Base-by-base conservation (phyloP, 805 yeast genomes). In the Sugiyamaella valdiviana region DNA sequence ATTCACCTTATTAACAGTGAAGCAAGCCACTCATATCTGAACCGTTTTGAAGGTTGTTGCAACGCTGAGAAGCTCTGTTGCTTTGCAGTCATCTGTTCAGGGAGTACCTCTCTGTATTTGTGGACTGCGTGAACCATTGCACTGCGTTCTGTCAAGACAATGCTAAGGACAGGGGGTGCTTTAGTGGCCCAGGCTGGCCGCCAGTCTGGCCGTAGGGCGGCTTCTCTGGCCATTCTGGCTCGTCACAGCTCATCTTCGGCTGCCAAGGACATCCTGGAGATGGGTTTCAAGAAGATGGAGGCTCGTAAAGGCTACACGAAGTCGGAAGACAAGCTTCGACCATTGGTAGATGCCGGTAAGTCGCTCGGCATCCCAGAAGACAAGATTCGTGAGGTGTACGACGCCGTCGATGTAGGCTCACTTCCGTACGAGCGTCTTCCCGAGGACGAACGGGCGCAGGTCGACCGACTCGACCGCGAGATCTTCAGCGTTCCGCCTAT, bases 281-380 rank as follows among this genome's bases (percentile, higher is more conserved):
- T 53, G 47, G 67, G 67, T 6, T 63, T 65, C 55, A 52, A 61
- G 54, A 53, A 58, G 24, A 62, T 65, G 57, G 60, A 61, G 32
- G 46, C 52, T 29, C 36, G 52, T 6, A 55, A 54, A n/a, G 50
- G 45, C 2, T 59, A 61, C 51, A 44, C 45, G 14, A 63, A 63
- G 49, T 45, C 60, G 16, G 54, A 57, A n/a, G 61, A 52, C 21
- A 59, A 61, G 36, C 53, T 59, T 36, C 48, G 46, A 16, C 55
- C 58, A 46, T 52, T 65, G 44, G 51, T 59, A 12, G 36, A 51
- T 6, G 67, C 67, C 5, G 70, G 62, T 12, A 50, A 54, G 37
- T 51, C 57, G 49, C 60, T 63, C 26, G 63, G 65, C 12, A 52
- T 65, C 26, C 52, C 63, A n/a, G 57, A 56, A 22, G 47, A 29